These are phyloP conservation scores for Penicillium aurantiogriseum DNA, from an alignment of 2,329 filamentous ascomycete genomes.

Conservation along the genomic window DNA sequence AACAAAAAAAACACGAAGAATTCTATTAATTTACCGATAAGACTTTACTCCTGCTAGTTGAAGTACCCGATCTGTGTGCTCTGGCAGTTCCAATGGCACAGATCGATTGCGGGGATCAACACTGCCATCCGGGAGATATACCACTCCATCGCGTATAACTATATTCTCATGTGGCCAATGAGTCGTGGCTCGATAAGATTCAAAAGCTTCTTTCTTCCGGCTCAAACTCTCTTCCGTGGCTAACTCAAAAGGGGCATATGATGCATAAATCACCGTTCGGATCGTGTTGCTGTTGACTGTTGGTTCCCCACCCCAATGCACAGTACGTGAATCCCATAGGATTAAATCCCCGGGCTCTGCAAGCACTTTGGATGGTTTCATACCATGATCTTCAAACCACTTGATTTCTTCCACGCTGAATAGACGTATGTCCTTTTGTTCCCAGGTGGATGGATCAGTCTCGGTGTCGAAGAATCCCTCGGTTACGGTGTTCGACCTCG, in stretches of 20 bases:
- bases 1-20: background rate
- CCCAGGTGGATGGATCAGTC: slow-evolving; percentile 19
- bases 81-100: slow-evolving; percentile 3
- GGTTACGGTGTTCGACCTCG: slow-evolving; percentile 23
- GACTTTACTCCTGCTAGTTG: slow-evolving; percentile 4
- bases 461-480: slow-evolving; percentile 36
- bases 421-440: slow-evolving; percentile 17
- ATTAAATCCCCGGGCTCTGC: slow-evolving; percentile 48
- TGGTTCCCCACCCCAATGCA: slow-evolving; percentile 23
- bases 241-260: slow-evolving; percentile 14
- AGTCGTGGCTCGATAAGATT: background rate
- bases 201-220: slow-evolving; percentile 15
- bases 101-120: slow-evolving; percentile 7
- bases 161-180: slow-evolving; percentile 9
- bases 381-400: slow-evolving; percentile 31
- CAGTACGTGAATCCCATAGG: slow-evolving; percentile 35
- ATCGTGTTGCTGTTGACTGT: slow-evolving; percentile 19
- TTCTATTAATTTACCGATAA: background rate
- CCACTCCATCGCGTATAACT: background rate
- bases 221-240: background rate
- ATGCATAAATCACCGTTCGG: slow-evolving; percentile 24
- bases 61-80: background rate
- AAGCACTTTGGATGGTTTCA: slow-evolving; percentile 34
- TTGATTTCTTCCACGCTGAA: slow-evolving; percentile 29
- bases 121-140: background rate